Base-by-base conservation (phyloP, 2,329 filamentous ascomycete genomes). In the Microsporum ferrugineum region DNA sequence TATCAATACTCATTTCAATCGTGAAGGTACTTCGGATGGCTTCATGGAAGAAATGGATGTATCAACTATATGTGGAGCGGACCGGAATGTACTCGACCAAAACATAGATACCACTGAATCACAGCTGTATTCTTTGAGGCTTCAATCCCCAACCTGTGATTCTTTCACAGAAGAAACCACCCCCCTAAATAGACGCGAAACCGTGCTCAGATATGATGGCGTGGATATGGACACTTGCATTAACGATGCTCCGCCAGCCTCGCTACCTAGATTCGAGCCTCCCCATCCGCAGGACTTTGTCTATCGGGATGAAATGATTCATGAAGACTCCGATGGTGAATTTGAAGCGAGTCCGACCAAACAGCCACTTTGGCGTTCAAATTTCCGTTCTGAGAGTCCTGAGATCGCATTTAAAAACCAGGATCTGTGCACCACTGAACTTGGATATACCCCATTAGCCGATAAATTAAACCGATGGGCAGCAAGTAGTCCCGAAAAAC, bases 401-500 rank as follows among this genome's bases (percentile, higher is more conserved):
- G n/a, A 38, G 12, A 3, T 57, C 8, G n/a, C 14, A 39, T 38
- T 8, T 23, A 57, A 12, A 10, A 12, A 5, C 5, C 55, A 17
- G 5, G 34, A 17, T n/a, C 12, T 8, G 33, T 14, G 29, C 23
- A n/a, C 5, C 6, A n/a, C 27, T 5, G 57, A 47, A 31, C 69
- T 82, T 58, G 84, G 84, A 1, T 86, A 88, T 64, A 87, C 84
- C 1, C 83, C 85, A 29, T 74, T 89, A 41, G 83, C 83, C 2
- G 76, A 80, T 41, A 81, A 86, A 66, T 74, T 89, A 3, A 80
- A 76, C 62, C 78, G 79, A 29, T 89, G 87, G 87, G 79, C 80
- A 64, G 78, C 85, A 1, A 77, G 77, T 29, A 87, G 82, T 64
- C 83, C 84, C 2, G 68, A 81, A 64, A 70, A 71, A 57, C 60